Conservation (phyloP, 495 filamentous ascomycete genomes). For the Podospora pseudocomata region DNA sequence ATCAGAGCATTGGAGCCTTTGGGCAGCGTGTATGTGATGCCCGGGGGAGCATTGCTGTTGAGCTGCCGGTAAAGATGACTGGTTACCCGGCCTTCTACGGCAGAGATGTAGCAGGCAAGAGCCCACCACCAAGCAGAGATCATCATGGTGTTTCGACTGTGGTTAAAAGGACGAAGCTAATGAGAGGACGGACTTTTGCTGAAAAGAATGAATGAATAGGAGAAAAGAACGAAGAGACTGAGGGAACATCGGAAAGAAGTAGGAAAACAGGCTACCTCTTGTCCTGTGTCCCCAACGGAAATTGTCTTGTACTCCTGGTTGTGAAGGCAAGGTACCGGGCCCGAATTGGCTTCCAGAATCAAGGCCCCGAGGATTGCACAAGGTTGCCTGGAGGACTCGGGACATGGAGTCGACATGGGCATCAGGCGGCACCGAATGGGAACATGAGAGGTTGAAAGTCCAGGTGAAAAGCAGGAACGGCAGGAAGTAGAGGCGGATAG, state of each 20-base stretch:
- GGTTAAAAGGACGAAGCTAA: not conserved
- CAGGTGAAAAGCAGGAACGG: not conserved
- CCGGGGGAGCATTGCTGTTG: constrained; percentile 19
- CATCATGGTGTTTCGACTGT: not conserved
- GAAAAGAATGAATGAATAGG: not conserved
- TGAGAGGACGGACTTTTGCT: not conserved
- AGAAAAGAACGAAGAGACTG: not conserved
- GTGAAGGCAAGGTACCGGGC: not conserved
- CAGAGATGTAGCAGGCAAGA: constrained; percentile 7
- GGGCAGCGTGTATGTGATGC: constrained; percentile 23
- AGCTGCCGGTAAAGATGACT: constrained; percentile 9
- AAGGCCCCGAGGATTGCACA: not conserved
- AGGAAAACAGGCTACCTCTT: not conserved
- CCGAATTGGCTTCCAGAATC: not conserved
- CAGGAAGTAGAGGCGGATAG: not conserved
- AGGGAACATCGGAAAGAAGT: not conserved
- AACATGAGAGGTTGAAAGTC: not conserved
- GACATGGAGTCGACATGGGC: not conserved
- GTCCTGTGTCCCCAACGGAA: not conserved
- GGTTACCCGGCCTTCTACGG: not conserved
- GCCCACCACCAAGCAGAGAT: not conserved
- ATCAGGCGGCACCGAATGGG: not conserved
- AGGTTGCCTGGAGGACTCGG: not conserved
- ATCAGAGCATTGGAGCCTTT: constrained; percentile 15
- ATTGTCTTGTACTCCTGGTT: not conserved